Evolutionary conservation across 176 grass and related monocot species (phyloP).

Genomic region (Alopecurus myosuroides): DNA sequence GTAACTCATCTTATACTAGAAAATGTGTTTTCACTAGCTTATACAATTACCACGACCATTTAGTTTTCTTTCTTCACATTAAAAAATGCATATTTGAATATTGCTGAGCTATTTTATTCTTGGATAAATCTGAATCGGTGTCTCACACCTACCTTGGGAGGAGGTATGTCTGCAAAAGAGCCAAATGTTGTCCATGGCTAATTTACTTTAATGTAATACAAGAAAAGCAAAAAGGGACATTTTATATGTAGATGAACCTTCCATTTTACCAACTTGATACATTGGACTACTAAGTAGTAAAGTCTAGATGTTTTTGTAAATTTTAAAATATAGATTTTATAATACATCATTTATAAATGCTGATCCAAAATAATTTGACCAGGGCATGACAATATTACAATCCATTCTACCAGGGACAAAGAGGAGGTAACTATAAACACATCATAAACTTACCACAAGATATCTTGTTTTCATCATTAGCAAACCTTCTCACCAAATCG

Average conservation of each 20-base stretch:
- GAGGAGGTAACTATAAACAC: not conserved
- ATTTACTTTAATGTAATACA: not conserved
- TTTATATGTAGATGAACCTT: not conserved
- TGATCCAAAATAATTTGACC: not conserved
- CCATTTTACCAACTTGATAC: not conserved
- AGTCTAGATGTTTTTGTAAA: not conserved
- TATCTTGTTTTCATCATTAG: slow-evolving; percentile 73
- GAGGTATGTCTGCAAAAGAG: not conserved
- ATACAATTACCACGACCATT: not conserved
- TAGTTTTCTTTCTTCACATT: not conserved
- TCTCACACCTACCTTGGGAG: not conserved
- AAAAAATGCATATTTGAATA: not conserved
- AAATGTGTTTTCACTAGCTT: not conserved
- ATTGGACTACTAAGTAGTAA: not conserved
- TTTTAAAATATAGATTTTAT: not conserved
- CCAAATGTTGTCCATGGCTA: not conserved
- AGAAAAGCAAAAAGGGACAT: not conserved
- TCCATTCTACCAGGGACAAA: not conserved
- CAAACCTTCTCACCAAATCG: slow-evolving; percentile 76
- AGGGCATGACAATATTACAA: not conserved
- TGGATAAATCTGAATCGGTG: not conserved
- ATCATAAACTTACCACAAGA: slow-evolving; percentile 63
- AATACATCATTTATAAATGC: not conserved
- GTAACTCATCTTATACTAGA: not conserved
- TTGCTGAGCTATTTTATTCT: not conserved